These are phyloP conservation scores for Eimeria sp. DNA, from an alignment of 169 alveolate species.

Conservation along the genomic window DNA sequence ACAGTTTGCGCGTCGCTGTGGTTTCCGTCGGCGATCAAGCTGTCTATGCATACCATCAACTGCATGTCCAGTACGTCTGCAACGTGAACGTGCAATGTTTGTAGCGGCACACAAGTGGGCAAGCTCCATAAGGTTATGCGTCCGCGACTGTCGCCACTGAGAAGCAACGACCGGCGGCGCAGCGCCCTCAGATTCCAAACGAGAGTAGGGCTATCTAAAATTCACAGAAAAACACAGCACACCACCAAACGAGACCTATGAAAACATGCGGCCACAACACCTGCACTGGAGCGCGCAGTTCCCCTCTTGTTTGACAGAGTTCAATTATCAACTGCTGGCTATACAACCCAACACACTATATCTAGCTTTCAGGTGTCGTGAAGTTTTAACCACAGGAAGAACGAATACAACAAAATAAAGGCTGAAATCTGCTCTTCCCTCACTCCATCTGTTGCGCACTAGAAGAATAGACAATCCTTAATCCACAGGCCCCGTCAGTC, in stretches of 20 bases:
- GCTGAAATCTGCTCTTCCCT: too few relatives aligned
- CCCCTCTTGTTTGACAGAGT: background rate
- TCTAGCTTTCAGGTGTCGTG: background rate
- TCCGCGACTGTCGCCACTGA: conserved; percentile 81
- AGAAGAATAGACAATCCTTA: background rate
- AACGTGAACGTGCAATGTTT: conserved; percentile 72
- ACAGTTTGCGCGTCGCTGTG: conserved; percentile 13
- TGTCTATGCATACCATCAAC: conserved; percentile 12
- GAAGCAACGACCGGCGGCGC: conserved; percentile 43
- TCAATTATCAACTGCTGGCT: background rate
- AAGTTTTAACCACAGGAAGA: background rate
- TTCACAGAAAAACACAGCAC: background rate
- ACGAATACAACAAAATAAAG: background rate
- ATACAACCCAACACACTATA: background rate
- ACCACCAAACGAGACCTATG: background rate
- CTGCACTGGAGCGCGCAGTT: background rate
- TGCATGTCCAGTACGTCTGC: conserved; percentile 77
- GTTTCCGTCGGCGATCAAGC: background rate
- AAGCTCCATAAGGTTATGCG: conserved; percentile 74
- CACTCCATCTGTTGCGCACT: background rate
- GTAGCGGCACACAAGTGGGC: conserved; percentile 82
- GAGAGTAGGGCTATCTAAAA: conserved; percentile 39
- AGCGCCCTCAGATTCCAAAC: conserved; percentile 72
- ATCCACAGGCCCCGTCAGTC: background rate
- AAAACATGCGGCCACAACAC: background rate